Base-by-base conservation (phyloP, 805 yeast species). In the Groenewaldozyma salmanticensis region DNA sequence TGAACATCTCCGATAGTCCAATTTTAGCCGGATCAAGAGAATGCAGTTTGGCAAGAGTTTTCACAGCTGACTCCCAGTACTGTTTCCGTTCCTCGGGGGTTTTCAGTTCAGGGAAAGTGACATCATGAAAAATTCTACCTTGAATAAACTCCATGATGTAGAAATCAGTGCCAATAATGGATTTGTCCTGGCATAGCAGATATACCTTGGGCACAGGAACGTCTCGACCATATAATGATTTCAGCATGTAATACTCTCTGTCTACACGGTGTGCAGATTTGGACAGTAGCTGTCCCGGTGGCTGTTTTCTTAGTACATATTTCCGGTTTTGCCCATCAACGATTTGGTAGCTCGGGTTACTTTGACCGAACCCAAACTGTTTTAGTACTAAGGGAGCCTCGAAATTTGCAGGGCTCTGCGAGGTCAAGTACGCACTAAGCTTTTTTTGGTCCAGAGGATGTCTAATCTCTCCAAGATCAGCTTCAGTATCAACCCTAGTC, bases 191-290 rank as follows among this genome's bases (percentile, higher is more conserved):
- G 56, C 81, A 75, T 31, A 77, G 59, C 4, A 72, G 45, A 44
- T 64, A 62, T 3, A 74, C 74, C 16, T 63, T 48, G 0, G 81
- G 79, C n/a, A 77, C 71, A 0, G 81, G 80, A 2, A 77, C 75
- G 4, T 46, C 39, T 46, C 55, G 53, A 5, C 47, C 45, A 33
- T 51, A 50, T 27, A 65, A 50, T n/a, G 66, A 62, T 36, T 64
- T 64, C 24, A 75, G 53, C 57, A 76, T 67, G 52, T 65, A 65
- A 50, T 70, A 77, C 52, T 77, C 83, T 15, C 82, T 54, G 48
- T 77, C 82, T 24, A 77, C 72, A 3, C 81, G 72, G 54, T 77
- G 83, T 1, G 83, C 81, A 5, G 75, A 66, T 47, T 65, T 69
- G 15, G 76, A 68, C 15, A 75, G 68, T 35, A 77, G 60, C 42